Evolutionary conservation across 2,329 filamentous ascomycete genomes (phyloP).

Genomic region (Didymella glomerata): DNA sequence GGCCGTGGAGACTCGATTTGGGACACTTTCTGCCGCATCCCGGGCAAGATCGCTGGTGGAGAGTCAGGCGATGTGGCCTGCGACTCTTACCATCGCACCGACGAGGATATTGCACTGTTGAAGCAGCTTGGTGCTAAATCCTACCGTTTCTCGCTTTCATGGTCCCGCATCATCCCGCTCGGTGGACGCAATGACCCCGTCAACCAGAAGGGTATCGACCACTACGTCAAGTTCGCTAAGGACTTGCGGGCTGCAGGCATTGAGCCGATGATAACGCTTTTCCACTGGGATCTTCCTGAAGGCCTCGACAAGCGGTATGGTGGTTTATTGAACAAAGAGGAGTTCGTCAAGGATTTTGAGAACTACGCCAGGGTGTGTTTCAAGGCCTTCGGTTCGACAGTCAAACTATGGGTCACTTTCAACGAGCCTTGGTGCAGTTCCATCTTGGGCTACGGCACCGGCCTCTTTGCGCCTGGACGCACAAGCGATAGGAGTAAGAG

Average conservation of each 20-base stretch:
- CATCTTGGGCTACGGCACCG: constrained; percentile 80
- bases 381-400: constrained; percentile 73
- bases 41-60: constrained; percentile 83
- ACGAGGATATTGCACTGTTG: constrained; percentile 78
- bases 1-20: constrained; percentile 85
- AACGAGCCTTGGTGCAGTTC: constrained; percentile 90
- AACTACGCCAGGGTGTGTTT: constrained; percentile 81
- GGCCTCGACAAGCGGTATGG: constrained; percentile 78
- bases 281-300: constrained; percentile 88
- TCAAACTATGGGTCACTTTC: constrained; percentile 90
- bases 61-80: constrained; percentile 80
- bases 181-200: constrained; percentile 82
- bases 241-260: constrained; percentile 80
- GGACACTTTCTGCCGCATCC: constrained; percentile 85
- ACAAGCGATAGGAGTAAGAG: constrained; percentile 78
- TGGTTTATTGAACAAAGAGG: constrained; percentile 79
- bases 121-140: constrained; percentile 75
- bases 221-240: constrained; percentile 82
- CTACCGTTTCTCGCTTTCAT: constrained; percentile 87
- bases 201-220: constrained; percentile 78
- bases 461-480: constrained; percentile 82
- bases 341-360: constrained; percentile 84
- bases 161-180: constrained; percentile 83
- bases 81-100: constrained; percentile 84
- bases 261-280: constrained; percentile 80